Evolutionary conservation across 2,329 filamentous ascomycete genomes (phyloP).

Genomic region (Fusarium fracticaudum): DNA sequence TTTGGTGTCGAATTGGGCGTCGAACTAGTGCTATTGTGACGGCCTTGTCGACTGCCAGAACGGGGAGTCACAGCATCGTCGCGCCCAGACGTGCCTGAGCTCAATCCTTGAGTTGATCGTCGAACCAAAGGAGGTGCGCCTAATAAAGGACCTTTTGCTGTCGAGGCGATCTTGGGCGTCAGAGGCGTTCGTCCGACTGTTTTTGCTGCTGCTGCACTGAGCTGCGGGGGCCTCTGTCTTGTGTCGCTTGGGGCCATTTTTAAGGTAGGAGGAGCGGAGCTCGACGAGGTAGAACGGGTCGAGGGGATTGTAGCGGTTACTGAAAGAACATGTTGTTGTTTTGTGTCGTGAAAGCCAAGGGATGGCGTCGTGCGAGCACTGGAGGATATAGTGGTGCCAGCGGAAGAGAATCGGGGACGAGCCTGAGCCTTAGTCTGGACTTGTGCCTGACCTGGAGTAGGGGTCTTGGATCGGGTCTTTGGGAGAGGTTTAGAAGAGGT

Average conservation of each 20-base stretch:
- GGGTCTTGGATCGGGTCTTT: constrained; percentile 23
- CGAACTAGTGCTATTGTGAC: constrained; percentile 73
- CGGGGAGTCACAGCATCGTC: constrained; percentile 72
- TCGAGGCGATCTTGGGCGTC: constrained; percentile 64
- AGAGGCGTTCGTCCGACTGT: constrained; percentile 58
- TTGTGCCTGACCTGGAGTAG: constrained; percentile 22
- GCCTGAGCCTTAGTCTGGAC: constrained; percentile 22
- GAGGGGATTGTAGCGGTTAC: constrained; percentile 45
- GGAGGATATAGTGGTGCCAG: constrained; percentile 34
- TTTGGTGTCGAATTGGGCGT: constrained; percentile 73
- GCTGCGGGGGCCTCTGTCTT: constrained; percentile 73
- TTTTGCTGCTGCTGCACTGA: constrained; percentile 70
- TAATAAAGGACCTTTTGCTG: constrained; percentile 50
- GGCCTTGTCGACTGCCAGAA: constrained; percentile 76
- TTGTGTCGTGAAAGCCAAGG: constrained; percentile 37
- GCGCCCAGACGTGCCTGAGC: constrained; percentile 10
- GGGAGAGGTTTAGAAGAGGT: constrained; percentile 30
- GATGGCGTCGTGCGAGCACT: constrained; percentile 28
- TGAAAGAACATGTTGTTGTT: constrained; percentile 45
- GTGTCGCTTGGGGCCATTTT: constrained; percentile 61
- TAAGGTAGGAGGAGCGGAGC: constrained; percentile 29
- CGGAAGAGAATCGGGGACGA: constrained; percentile 36
- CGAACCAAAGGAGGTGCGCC: constrained; percentile 54
- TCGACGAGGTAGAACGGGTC: constrained; percentile 41
- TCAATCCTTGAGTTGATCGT: constrained; percentile 44